Percentiles rank a stretch among this genome's conserved stretches.
These are phyloP conservation scores for Gossypium davidsonii DNA, from an alignment of 441 rosid genomes.

Conservation along the genomic window DNA sequence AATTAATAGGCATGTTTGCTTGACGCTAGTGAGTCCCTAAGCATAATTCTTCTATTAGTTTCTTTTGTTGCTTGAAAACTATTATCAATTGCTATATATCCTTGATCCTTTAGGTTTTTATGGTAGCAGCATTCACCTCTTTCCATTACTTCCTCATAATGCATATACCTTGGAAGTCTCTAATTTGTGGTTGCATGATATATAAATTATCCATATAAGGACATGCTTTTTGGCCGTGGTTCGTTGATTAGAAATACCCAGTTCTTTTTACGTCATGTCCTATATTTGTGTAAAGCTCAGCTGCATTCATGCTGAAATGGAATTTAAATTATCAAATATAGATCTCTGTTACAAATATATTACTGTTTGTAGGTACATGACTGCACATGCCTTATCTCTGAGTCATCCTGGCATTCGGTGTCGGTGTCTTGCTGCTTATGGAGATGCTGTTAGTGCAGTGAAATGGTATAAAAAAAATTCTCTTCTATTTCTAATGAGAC, in stretches of 20 bases:
- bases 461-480: constrained; percentile 57
- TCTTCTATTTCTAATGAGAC: constrained; percentile 8
- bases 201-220: not conserved
- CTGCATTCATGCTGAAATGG: not conserved
- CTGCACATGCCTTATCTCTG: constrained; percentile 91
- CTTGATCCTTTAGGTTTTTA: not conserved
- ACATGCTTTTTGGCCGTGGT: not conserved
- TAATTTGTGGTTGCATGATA: not conserved
- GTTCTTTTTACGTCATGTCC: not conserved
- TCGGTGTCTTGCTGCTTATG: constrained; percentile 96
- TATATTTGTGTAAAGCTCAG: not conserved
- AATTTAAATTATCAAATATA: not conserved
- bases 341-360: not conserved
- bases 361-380: constrained; percentile 70
- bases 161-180: not conserved
- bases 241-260: not conserved
- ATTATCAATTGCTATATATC: not conserved
- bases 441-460: constrained; percentile 98
- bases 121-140: constrained; percentile 3
- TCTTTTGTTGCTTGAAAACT: constrained; percentile 2
- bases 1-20: not conserved
- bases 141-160: not conserved
- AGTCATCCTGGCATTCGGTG: constrained; percentile 98
- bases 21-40: not conserved
- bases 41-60: not conserved